Evolutionary conservation across 2,329 filamentous ascomycete species (phyloP).

Genomic region (Colletotrichum neosansevieriae): DNA sequence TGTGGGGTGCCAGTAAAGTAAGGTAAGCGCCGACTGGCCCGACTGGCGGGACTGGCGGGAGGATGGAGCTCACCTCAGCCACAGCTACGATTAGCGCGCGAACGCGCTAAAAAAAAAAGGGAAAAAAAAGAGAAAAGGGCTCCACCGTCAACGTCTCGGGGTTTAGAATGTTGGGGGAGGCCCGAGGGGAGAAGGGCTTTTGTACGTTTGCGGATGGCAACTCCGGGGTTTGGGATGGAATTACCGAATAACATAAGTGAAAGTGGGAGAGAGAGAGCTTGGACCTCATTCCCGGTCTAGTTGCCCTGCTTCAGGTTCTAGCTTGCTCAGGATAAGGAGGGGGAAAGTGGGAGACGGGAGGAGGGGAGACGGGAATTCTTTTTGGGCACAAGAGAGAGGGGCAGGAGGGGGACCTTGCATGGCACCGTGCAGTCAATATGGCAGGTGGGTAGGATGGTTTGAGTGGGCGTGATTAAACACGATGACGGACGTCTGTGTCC

Average conservation of each 20-base stretch:
- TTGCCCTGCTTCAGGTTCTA: slow-evolving; percentile 23
- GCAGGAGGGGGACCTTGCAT: slow-evolving; percentile 28
- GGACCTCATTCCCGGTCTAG: slow-evolving; percentile 12
- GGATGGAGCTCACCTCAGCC: slow-evolving; percentile 9
- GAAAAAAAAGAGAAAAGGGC: too few relatives aligned
- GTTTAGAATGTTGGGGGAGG: slow-evolving; percentile 7
- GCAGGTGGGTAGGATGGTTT: slow-evolving; percentile 24
- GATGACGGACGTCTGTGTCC: slow-evolving; percentile 31
- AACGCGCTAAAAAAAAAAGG: not conserved
- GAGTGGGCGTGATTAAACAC: slow-evolving; percentile 11
- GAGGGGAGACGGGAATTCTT: slow-evolving; percentile 22
- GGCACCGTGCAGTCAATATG: slow-evolving; percentile 31
- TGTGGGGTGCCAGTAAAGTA: slow-evolving; percentile 1
- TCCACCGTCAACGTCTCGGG: too few relatives aligned
- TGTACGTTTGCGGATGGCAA: not conserved
- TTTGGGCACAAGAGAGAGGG: slow-evolving; percentile 12
- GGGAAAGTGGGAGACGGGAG: not conserved
- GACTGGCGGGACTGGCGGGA: slow-evolving; percentile 8
- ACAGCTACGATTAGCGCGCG: slow-evolving; percentile 11
- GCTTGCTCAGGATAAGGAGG: slow-evolving; percentile 10
- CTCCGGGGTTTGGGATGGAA: slow-evolving; percentile 5
- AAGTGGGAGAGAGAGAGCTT: slow-evolving; percentile 25
- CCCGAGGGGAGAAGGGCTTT: too few relatives aligned
- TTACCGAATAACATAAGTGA: slow-evolving; percentile 13
- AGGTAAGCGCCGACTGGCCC: slow-evolving; percentile 4